Percentiles rank a stretch among this genome's conserved stretches.
Evolutionary conservation across 169 alveolate species (phyloP).

Genomic region (Plasmodium berghei): DNA sequence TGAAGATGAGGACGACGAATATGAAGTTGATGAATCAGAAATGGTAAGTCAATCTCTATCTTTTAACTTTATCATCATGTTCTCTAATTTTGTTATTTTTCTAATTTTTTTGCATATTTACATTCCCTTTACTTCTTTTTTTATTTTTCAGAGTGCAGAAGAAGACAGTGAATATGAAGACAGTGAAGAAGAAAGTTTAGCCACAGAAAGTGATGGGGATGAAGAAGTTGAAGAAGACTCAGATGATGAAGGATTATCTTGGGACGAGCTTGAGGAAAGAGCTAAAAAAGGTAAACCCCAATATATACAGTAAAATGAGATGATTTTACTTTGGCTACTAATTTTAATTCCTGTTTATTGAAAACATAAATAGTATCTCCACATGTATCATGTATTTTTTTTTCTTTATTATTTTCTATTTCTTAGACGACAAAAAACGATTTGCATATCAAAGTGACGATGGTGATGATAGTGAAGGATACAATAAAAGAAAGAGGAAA

Average conservation of each 20-base stretch:
- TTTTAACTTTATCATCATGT: not conserved
- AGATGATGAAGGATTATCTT: slow-evolving; percentile 90
- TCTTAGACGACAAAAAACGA: slow-evolving; percentile 67
- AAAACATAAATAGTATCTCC: too few relatives aligned
- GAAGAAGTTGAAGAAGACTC: slow-evolving; percentile 89
- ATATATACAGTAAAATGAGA: not conserved
- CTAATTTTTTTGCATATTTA: not conserved
- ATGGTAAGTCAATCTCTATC: slow-evolving; percentile 45
- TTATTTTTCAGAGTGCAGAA: slow-evolving; percentile 71
- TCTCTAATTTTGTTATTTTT: not conserved
- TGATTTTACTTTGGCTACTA: too few relatives aligned
- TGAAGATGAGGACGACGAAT: slow-evolving; percentile 87
- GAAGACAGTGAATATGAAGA: slow-evolving; percentile 84
- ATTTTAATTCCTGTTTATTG: too few relatives aligned
- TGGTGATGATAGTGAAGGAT: slow-evolving; percentile 76
- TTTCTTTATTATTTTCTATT: not conserved
- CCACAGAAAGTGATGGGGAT: slow-evolving; percentile 89
- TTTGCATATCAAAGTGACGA: slow-evolving; percentile 70
- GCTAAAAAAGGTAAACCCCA: slow-evolving; percentile 65
- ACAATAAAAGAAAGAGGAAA: slow-evolving; percentile 64
- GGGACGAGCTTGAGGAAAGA: slow-evolving; percentile 91
- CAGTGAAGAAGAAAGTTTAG: slow-evolving; percentile 85
- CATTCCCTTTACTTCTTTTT: not conserved
- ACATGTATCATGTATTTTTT: not conserved
- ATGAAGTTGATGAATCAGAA: slow-evolving; percentile 83